Evolutionary conservation across 192 early-diverging fungal species (phyloP).

Genomic region (Gorgonomyces haynaldii): DNA sequence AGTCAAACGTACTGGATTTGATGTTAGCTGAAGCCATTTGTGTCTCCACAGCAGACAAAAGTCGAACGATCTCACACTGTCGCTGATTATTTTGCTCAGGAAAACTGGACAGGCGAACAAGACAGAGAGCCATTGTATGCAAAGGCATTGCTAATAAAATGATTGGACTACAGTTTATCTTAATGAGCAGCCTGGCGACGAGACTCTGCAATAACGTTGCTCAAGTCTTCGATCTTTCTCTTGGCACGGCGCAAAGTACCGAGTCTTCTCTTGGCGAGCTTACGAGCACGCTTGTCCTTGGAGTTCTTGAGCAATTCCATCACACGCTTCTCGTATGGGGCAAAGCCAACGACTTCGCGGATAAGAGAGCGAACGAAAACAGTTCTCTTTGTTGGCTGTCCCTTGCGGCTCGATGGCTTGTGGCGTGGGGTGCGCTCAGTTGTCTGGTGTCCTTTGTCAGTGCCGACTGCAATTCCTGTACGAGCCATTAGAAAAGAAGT

Average conservation of each 20-base stretch:
- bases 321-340: conserved; percentile 97
- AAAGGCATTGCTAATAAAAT: too few relatives aligned
- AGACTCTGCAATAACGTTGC: conserved; percentile 81
- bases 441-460: conserved; percentile 89
- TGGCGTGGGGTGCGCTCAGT: conserved; percentile 55
- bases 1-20: not conserved
- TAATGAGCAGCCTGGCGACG: conserved; percentile 52
- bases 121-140: too few relatives aligned
- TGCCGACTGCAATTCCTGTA: conserved; percentile 73
- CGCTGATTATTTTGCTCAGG: too few relatives aligned
- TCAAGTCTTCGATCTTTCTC: conserved; percentile 98
- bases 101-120: too few relatives aligned
- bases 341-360: conserved; percentile 94
- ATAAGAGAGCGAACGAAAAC: conserved; percentile 86
- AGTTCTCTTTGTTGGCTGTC: conserved; percentile 64
- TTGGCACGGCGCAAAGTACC: conserved; percentile 95
- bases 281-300: conserved; percentile 99
- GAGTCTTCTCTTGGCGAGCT: conserved; percentile 94
- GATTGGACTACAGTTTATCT: too few relatives aligned
- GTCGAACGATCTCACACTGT: not conserved
- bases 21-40: too few relatives aligned
- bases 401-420: conserved; percentile 71
- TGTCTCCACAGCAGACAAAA: too few relatives aligned
- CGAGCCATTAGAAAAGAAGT: too few relatives aligned
- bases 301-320: conserved; percentile 99